A percentile compares a stretch with the other conserved stretches of the same genome.
phyloP scores from a whole-genome alignment of 1,284 basidiomycete genomes.

The Peniophora sp. region DNA sequence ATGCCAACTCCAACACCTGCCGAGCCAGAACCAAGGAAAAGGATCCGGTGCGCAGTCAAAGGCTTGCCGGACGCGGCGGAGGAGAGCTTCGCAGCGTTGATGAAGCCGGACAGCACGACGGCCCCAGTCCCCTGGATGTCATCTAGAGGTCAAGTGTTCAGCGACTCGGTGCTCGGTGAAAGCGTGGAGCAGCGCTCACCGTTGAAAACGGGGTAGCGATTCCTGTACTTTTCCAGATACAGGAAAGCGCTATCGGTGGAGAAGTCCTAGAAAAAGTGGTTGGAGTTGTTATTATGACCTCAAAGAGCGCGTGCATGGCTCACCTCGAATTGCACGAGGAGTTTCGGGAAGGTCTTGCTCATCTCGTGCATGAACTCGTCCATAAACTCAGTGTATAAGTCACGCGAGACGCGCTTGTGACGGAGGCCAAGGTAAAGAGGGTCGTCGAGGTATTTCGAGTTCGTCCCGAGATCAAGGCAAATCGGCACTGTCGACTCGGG shows the following conservation, averaged over 20 bases:
- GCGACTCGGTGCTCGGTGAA: background rate
- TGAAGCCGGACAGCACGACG: conserved; percentile 86
- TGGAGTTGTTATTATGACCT: background rate
- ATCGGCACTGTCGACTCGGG: conserved; percentile 84
- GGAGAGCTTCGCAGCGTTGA: conserved; percentile 80
- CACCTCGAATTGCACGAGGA: conserved; percentile 87
- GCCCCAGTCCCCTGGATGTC: conserved; percentile 66
- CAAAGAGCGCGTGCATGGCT: conserved; percentile 7
- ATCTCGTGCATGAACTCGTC: conserved; percentile 91
- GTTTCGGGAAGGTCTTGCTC: conserved; percentile 66
- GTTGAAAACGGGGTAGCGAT: conserved; percentile 80
- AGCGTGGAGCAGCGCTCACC: conserved; percentile 18
- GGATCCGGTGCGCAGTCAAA: conserved; percentile 74
- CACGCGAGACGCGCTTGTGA: conserved; percentile 57
- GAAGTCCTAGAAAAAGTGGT: conserved; percentile 51
- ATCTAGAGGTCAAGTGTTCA: conserved; percentile 3
- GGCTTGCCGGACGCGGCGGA: conserved; percentile 64
- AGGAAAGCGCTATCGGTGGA: conserved; percentile 82
- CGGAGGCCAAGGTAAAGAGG: conserved; percentile 87
- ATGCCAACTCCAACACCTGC: conserved; percentile 86
- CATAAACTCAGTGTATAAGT: conserved; percentile 76
- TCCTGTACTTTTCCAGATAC: conserved; percentile 71
- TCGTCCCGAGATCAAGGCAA: conserved; percentile 81
- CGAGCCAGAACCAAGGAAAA: conserved; percentile 88
- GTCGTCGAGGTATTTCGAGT: conserved; percentile 79